These are phyloP conservation scores for Cladosporium cucumerinum DNA, from an alignment of 2,329 filamentous ascomycete species.

Conservation along the genomic window DNA sequence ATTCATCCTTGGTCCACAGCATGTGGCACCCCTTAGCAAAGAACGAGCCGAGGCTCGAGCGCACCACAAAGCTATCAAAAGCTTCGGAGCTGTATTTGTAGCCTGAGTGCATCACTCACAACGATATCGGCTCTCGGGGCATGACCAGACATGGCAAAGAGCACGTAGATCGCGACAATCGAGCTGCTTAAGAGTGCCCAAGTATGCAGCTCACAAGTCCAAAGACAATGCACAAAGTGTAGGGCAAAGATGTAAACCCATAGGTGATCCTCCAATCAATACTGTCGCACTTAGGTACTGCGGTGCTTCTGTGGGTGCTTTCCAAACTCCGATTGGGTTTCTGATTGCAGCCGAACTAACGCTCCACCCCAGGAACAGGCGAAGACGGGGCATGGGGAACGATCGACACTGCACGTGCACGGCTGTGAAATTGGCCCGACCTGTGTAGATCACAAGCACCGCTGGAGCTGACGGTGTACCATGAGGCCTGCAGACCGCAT, in stretches of 20 bases:
- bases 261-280: background rate
- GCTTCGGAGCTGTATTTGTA: background rate
- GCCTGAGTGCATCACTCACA: background rate
- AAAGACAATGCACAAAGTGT: background rate
- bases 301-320: background rate
- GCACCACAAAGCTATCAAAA: conserved; percentile 6
- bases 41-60: background rate
- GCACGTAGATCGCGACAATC: background rate
- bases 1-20: background rate
- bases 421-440: background rate
- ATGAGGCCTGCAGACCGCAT: background rate
- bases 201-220: background rate
- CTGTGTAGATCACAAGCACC: background rate
- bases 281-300: background rate
- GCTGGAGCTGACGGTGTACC: background rate
- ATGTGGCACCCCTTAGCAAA: background rate
- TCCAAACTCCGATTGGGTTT: background rate
- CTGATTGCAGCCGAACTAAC: background rate
- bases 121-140: background rate
- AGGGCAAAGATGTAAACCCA: background rate
- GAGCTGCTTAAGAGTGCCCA: background rate
- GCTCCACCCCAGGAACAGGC: background rate
- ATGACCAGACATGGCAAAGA: background rate
- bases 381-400: background rate
- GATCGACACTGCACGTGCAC: background rate